Evolutionary conservation across 1,284 basidiomycete species (phyloP).

Genomic region (Xerocomus subilludens): DNA sequence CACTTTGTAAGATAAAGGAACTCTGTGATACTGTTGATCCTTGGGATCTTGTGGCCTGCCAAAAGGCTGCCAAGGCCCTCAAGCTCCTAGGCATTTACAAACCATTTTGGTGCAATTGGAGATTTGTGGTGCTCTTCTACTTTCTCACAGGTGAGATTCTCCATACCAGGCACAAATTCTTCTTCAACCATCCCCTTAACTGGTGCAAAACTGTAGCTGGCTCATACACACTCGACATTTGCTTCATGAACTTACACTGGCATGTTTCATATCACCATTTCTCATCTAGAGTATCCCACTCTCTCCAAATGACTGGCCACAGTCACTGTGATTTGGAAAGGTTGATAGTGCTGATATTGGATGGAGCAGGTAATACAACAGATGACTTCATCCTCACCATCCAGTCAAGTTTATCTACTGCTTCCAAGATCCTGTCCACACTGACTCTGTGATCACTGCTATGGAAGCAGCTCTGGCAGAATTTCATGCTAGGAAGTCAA

Average conservation of each 20-base stretch:
- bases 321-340: background rate
- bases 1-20: background rate
- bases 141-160: slow-evolving; percentile 15
- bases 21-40: background rate
- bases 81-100: background rate
- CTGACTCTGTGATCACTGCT: no score
- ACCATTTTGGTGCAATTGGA: slow-evolving; percentile 12
- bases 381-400: background rate
- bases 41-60: slow-evolving; percentile 5
- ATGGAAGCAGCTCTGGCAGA: no score
- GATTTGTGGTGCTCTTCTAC: background rate
- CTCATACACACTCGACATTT: slow-evolving; percentile 1
- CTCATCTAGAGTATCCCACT: background rate
- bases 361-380: background rate
- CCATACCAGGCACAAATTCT: slow-evolving; percentile 16
- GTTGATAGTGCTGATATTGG: background rate
- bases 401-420: background rate
- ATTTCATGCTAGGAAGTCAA: no score
- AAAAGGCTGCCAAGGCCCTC: background rate
- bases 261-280: slow-evolving; percentile 11
- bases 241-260: slow-evolving; percentile 18
- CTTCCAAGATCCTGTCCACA: background rate
- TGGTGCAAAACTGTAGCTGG: slow-evolving; percentile 13
- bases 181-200: slow-evolving; percentile 16
- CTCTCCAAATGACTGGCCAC: background rate